Evolutionary conservation across 1,139 yeast genomes (phyloP).

Genomic region (Geotrichum fermentans): DNA sequence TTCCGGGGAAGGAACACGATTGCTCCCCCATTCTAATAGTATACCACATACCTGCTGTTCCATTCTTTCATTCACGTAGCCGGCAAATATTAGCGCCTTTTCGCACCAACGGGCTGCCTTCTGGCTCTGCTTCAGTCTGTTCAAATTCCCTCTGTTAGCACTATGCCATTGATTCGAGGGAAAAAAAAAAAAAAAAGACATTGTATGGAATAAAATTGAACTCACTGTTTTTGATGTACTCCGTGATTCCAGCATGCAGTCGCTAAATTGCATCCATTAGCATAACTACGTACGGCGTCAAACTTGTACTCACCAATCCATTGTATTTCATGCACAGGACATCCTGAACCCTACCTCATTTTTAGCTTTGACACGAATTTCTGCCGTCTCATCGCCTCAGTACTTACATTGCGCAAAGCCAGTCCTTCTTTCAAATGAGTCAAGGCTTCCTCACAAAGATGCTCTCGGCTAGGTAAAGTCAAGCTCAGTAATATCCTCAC

Average conservation of each 20-base stretch:
- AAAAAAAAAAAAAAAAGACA: no score
- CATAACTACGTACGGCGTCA: background rate
- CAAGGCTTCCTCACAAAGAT: slow-evolving; percentile 16
- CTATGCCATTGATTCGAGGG: no score
- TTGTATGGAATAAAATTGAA: background rate
- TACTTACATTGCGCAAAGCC: slow-evolving; percentile 16
- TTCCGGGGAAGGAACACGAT: no score
- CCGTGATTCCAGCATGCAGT: slow-evolving; percentile 24
- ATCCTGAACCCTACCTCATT: slow-evolving; percentile 6
- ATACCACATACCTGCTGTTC: slow-evolving; percentile 21
- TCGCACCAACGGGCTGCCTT: slow-evolving; percentile 22
- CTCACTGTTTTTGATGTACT: slow-evolving; percentile 21
- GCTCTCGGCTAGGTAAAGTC: slow-evolving; percentile 19
- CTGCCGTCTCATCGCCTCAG: no score
- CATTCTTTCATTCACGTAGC: slow-evolving; percentile 21
- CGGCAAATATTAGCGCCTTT: slow-evolving; percentile 20
- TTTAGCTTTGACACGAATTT: no score
- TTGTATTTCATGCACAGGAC: slow-evolving; percentile 20
- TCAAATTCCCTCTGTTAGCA: no score
- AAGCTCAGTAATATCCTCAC: slow-evolving; percentile 18
- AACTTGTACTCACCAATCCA: slow-evolving; percentile 17
- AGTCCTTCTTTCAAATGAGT: slow-evolving; percentile 18
- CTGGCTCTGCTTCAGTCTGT: slow-evolving; percentile 19
- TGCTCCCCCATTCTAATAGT: no score
- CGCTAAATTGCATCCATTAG: slow-evolving; percentile 4